These are phyloP conservation scores for Prunus yedoensis DNA, from an alignment of 331 rosid genomes.

Conservation along the genomic window DNA sequence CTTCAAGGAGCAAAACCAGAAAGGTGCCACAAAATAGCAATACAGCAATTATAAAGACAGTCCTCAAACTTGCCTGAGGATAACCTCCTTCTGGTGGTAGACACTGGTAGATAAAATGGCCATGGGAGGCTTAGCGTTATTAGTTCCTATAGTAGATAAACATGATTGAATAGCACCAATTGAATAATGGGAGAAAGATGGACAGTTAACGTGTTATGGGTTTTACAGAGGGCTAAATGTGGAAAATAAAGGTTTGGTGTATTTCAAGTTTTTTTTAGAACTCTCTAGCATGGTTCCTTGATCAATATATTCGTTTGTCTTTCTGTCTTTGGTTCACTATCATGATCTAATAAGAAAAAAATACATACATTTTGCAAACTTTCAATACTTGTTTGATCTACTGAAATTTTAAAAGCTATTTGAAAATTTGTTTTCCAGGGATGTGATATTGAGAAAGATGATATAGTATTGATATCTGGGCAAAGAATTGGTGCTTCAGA, in stretches of 20 bases:
- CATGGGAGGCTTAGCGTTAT: no score
- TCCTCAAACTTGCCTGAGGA: no score
- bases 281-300: neutral
- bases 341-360: neutral
- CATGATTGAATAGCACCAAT: neutral
- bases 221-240: neutral
- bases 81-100: no score
- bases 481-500: slow-evolving; percentile 81
- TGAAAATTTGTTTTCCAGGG: slow-evolving; percentile 47
- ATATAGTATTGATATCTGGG: slow-evolving; percentile 65
- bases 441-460: slow-evolving; percentile 67
- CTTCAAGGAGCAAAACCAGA: no score
- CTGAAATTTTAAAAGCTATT: slow-evolving; percentile 13
- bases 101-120: no score
- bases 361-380: neutral
- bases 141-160: neutral
- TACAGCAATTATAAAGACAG: no score
- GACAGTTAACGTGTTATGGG: neutral
- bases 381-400: slow-evolving; percentile 1
- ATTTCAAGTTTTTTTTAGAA: neutral
- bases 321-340: neutral
- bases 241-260: neutral
- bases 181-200: neutral
- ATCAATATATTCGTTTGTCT: neutral
- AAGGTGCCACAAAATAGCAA: no score